Evolutionary conservation across 2,329 filamentous ascomycete genomes (phyloP).

Genomic region (Furcasterigmium sp.): DNA sequence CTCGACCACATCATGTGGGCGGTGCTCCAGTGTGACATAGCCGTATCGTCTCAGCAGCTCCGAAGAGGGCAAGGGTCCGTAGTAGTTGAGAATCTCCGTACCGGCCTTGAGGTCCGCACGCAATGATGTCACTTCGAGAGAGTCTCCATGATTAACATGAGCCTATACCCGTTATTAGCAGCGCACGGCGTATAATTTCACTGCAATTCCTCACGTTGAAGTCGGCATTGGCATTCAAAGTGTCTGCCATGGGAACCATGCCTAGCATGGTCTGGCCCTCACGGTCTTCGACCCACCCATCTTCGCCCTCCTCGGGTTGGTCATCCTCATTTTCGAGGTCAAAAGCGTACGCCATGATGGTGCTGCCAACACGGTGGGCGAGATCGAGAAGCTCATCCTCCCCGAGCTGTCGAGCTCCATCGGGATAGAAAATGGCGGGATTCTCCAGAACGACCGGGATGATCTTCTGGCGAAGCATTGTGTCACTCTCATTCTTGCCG

Average conservation of each 20-base stretch:
- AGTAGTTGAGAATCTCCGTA: conserved; percentile 83
- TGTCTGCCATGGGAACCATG: conserved; percentile 87
- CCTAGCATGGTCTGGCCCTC: conserved; percentile 60
- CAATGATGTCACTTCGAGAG: conserved; percentile 67
- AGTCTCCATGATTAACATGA: conserved; percentile 48
- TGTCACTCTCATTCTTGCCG: conserved; percentile 66
- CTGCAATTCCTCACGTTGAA: conserved; percentile 59
- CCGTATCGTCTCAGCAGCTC: conserved; percentile 82
- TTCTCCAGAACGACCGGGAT: conserved; percentile 44
- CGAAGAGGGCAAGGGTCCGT: conserved; percentile 76
- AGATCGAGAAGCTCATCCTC: conserved; percentile 43
- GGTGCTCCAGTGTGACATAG: conserved; percentile 75
- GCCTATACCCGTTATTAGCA: conserved; percentile 25
- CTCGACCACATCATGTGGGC: conserved; percentile 78
- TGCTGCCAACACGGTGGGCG: conserved; percentile 78
- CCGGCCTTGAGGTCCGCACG: conserved; percentile 58
- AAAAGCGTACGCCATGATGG: conserved; percentile 92
- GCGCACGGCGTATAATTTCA: neutral
- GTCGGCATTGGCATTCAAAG: conserved; percentile 82
- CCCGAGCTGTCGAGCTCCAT: conserved; percentile 21
- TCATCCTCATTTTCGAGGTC: conserved; percentile 61
- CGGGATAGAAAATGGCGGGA: conserved; percentile 38
- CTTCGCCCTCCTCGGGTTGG: conserved; percentile 54
- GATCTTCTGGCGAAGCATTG: conserved; percentile 56
- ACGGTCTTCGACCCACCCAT: conserved; percentile 61